Percentiles rank a stretch among this genome's conserved stretches.
These are phyloP conservation scores for Aaosphaeria pasadenensis DNA, from an alignment of 2,329 filamentous ascomycete genomes.

Conservation along the genomic window DNA sequence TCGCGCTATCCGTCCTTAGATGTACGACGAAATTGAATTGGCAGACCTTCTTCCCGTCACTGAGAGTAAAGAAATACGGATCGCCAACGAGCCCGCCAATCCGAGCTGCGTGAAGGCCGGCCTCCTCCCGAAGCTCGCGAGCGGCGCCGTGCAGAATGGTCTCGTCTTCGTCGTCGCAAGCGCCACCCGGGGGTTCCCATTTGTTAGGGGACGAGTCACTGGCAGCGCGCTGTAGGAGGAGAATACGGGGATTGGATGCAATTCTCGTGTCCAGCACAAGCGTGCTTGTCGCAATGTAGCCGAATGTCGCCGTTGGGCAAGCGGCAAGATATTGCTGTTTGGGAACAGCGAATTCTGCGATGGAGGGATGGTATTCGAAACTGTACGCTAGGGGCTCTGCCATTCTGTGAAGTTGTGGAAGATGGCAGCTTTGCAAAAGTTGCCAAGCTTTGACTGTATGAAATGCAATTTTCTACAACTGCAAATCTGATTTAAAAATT, in stretches of 20 bases:
- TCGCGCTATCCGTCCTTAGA: conserved; percentile 19
- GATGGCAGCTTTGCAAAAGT: no score
- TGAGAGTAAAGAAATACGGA: conserved; percentile 9
- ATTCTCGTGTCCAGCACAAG: conserved; percentile 2
- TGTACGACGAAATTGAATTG: conserved; percentile 35
- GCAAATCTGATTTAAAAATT: no score
- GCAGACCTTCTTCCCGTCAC: conserved; percentile 10
- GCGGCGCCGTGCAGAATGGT: conserved; percentile 49
- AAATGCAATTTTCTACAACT: no score
- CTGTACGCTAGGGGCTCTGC: neutral
- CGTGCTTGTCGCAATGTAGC: conserved; percentile 6
- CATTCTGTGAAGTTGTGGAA: no score
- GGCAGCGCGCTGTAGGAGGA: conserved; percentile 36
- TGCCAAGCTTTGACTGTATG: no score
- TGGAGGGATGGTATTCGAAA: neutral
- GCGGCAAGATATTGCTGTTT: conserved; percentile 1
- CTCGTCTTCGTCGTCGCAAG: conserved; percentile 44
- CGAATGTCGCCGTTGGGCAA: neutral
- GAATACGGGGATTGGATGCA: conserved; percentile 23
- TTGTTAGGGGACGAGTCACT: conserved; percentile 32
- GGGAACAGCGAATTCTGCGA: neutral
- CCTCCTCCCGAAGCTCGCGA: conserved; percentile 53
- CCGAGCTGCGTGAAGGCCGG: conserved; percentile 44
- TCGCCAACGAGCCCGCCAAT: conserved; percentile 43
- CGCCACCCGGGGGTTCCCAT: conserved; percentile 52